Evolutionary conservation across 1,139 yeast species (phyloP), one percentile per base, ranked within the genome.

Genomic region (Spencermartinsiella ligniputridi): DNA sequence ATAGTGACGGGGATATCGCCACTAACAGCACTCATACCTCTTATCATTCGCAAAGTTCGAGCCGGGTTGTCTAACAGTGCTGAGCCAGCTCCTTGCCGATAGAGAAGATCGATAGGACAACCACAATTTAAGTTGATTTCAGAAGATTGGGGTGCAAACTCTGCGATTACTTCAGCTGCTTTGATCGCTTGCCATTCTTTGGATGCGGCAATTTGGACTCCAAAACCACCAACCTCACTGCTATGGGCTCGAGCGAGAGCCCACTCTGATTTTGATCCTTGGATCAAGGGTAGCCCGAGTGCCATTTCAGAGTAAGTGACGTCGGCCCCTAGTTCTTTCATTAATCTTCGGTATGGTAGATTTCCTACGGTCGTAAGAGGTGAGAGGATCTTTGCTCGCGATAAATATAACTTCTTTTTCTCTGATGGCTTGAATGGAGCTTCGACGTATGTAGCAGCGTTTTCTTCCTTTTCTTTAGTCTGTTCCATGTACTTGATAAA

Each of bases 341-440:
- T 92, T 48, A 94, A 74, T 54, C 97, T 76, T 64, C 99, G 83
- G 68, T 81, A 92, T 12, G 99, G 98, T 58, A 94, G 72, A 64
- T 92, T 92, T 25, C 99, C 99, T 5, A 94, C 98, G 0, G 99
- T 92, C 18, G 99, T 94, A 52, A 92, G 75, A 2, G 99, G 99
- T 1, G 97, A 88, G 11, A 92, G 83, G 49, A 92, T 89, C 63
- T 88, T 90, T 50, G 94, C 92, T 34, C 79, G 69, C 42, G 73
- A 70, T 43, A 86, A 73, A 59, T 88, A 71, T 38, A 94, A 64
- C 49, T 68, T 74, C 63, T 83, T 85, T 77, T 92, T 92, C 64
- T 92, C 97, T n/a, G 76, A 69, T 1, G 87, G 74, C 56, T 78
- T 79, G 64, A 82, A 78, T n/a, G 90, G 83, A 1, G 94, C 76